Conservation (phyloP, 495 filamentous ascomycete genomes). For the Chaetomium cochliodes region DNA sequence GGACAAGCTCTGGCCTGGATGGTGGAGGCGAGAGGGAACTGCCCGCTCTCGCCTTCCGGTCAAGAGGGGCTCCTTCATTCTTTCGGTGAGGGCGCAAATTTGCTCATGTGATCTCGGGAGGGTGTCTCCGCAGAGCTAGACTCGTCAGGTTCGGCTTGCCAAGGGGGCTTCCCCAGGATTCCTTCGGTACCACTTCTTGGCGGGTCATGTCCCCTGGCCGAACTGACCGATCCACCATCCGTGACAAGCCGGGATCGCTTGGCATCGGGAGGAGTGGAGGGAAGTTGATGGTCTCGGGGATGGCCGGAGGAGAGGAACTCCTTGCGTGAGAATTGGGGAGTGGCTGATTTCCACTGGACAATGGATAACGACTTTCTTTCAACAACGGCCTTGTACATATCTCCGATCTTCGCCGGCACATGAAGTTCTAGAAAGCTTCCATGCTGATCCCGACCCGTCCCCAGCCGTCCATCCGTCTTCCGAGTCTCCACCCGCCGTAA, state of each 20-base stretch:
- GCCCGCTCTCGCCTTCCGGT: constrained; percentile 5
- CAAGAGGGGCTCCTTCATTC: constrained; percentile 8
- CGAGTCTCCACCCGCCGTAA: constrained; percentile 1
- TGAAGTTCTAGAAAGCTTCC: constrained; percentile 14
- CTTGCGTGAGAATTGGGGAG: not conserved
- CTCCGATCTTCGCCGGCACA: too few species aligned
- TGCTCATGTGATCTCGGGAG: constrained; percentile 28
- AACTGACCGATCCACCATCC: not conserved
- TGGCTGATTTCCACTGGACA: too few species aligned
- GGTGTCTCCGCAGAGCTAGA: constrained; percentile 24
- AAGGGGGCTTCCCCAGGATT: constrained; percentile 21
- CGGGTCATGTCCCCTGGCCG: not conserved
- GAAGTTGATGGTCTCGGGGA: not conserved
- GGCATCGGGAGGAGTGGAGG: not conserved
- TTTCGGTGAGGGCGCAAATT: constrained; percentile 18
- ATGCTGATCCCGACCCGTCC: not conserved
- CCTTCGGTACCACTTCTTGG: constrained; percentile 21
- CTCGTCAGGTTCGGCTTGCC: constrained; percentile 16
- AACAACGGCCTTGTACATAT: too few species aligned
- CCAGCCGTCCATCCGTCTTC: too few species aligned
- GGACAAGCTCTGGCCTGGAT: not conserved
- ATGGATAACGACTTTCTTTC: too few species aligned
- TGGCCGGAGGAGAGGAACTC: not conserved
- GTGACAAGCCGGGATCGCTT: not conserved
- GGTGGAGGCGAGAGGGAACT: constrained; percentile 1